A percentile compares a stretch with the other conserved stretches of the same genome.
Conservation (phyloP, 495 filamentous ascomycete species). For the Penicillium dipodomyicola region DNA sequence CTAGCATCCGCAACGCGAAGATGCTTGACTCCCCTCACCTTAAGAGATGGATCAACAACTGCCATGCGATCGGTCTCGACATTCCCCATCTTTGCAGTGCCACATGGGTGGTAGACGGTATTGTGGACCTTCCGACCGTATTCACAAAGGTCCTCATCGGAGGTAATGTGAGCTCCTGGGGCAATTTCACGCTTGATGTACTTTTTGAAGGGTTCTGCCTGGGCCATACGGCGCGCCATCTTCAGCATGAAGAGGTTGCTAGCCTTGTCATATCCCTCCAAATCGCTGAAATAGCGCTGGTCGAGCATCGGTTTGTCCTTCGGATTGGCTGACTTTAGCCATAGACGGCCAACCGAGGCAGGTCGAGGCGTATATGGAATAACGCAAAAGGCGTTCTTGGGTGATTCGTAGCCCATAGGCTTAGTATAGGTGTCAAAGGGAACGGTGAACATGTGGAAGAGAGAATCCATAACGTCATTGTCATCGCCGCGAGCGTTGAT, state of each 20-base stretch:
- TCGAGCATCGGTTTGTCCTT: constrained; percentile 76
- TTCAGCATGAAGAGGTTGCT: constrained; percentile 73
- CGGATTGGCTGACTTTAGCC: constrained; percentile 67
- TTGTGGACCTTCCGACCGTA: constrained; percentile 73
- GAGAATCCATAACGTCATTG: no score
- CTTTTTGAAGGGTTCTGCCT: constrained; percentile 63
- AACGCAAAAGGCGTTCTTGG: constrained; percentile 83
- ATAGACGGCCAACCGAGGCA: constrained; percentile 66
- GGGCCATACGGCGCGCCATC: constrained; percentile 66
- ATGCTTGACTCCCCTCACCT: constrained; percentile 54
- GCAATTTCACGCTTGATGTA: constrained; percentile 80
- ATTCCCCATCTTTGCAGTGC: constrained; percentile 85
- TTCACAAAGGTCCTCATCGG: constrained; percentile 68
- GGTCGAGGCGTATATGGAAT: constrained; percentile 84
- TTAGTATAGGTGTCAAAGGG: constrained; percentile 70
- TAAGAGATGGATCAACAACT: constrained; percentile 59
- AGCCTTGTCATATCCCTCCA: constrained; percentile 76
- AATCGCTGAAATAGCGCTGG: constrained; percentile 85
- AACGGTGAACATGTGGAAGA: constrained; percentile 54
- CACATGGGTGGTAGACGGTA: constrained; percentile 83
- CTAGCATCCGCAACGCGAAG: constrained; percentile 65
- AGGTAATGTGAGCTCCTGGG: constrained; percentile 64
- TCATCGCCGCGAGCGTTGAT: constrained; percentile 74
- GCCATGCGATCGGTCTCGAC: constrained; percentile 58
- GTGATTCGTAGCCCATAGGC: constrained; percentile 69